phyloP scores from a whole-genome alignment of 2,329 filamentous ascomycete genomes.

The Phialophora verrucosa region DNA sequence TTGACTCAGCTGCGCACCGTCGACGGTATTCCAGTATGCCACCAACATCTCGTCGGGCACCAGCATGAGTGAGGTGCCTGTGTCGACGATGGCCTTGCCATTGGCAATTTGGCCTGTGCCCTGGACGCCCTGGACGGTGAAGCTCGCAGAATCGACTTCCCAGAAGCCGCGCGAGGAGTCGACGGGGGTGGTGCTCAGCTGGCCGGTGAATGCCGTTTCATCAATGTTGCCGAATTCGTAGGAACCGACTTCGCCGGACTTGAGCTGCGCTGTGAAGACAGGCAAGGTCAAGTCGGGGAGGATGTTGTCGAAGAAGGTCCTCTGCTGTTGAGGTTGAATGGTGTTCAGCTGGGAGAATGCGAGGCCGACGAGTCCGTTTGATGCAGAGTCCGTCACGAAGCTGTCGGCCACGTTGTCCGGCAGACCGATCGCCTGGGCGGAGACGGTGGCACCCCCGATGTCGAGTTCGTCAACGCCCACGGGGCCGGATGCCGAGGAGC shows the following conservation, averaged over 20 bases:
- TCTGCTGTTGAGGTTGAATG: conserved; percentile 65
- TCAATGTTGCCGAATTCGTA: conserved; percentile 80
- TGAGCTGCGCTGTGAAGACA: conserved; percentile 73
- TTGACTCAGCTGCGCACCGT: conserved; percentile 56
- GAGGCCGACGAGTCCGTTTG: conserved; percentile 72
- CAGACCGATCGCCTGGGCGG: conserved; percentile 70
- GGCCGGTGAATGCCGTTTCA: conserved; percentile 64
- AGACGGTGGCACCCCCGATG: conserved; percentile 68
- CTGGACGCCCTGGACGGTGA: conserved; percentile 58
- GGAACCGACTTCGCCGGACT: conserved; percentile 63
- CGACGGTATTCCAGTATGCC: conserved; percentile 65
- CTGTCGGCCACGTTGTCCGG: conserved; percentile 63
- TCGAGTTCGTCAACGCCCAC: conserved; percentile 72
- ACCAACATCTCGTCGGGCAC: conserved; percentile 62
- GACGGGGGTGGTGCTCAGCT: conserved; percentile 66
- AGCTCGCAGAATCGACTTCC: conserved; percentile 66
- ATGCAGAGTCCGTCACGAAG: conserved; percentile 65
- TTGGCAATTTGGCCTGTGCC: conserved; percentile 39
- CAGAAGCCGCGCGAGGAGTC: conserved; percentile 70
- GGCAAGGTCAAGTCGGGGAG: conserved; percentile 65
- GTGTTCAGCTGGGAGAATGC: conserved; percentile 71
- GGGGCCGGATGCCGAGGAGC: conserved; percentile 64
- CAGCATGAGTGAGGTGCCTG: conserved; percentile 71
- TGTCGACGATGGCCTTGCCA: conserved; percentile 67
- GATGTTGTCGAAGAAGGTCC: conserved; percentile 77